Percentiles rank a stretch among this genome's conserved stretches.
Conservation (phyloP, 441 rosid species). For the Corymbia citriodora region DNA sequence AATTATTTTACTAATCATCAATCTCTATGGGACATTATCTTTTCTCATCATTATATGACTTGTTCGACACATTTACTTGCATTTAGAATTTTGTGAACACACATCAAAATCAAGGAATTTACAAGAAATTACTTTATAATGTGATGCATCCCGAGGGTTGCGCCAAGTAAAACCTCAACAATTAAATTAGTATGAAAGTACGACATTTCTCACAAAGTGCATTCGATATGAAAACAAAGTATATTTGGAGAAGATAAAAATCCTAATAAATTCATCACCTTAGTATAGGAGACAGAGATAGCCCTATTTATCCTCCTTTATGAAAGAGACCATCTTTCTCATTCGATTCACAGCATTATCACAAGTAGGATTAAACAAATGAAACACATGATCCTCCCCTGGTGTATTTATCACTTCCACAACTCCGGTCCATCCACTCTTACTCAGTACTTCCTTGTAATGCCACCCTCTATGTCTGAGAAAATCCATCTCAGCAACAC, state of each 20-base stretch:
- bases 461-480: background rate
- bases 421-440: background rate
- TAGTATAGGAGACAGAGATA: background rate
- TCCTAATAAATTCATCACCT: background rate
- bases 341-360: background rate
- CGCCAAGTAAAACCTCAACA: background rate
- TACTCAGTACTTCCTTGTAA: background rate
- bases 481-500: background rate
- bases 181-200: background rate
- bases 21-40: no score
- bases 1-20: no score
- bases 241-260: background rate
- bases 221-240: background rate
- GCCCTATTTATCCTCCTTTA: background rate
- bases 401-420: background rate
- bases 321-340: background rate
- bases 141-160: background rate
- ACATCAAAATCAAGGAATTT: background rate
- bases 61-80: no score
- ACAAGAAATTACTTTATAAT: background rate
- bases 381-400: background rate
- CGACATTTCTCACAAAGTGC: background rate
- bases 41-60: no score
- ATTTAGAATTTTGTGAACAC: no score
- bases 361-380: background rate